Base-by-base conservation (phyloP, 106 monocot species). In the Allium fistulosum region DNA sequence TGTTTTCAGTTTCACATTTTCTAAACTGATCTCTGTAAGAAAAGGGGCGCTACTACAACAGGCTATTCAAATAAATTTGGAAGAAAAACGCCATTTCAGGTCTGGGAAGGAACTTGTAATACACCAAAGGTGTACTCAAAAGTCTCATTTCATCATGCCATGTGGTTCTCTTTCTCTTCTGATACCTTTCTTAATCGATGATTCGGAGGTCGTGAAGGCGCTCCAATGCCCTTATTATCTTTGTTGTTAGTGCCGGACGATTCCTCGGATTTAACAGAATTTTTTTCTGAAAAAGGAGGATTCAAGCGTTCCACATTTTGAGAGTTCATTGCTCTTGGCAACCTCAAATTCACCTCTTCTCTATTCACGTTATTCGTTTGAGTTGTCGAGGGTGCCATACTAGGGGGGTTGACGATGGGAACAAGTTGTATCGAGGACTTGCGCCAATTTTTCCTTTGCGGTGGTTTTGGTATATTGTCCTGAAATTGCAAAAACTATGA, bases 161-260 rank as follows among this genome's bases (percentile, higher is more conserved):
- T 80, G 46, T 79, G 73, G 57, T 93, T 93, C 65, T 99, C 99
- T 66, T 99, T 99, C 72, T 87, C 89, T 9, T 84, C 79, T 0
- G 82, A 28, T 48, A 67, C 69, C 50, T 79, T 83, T 10, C 59
- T 65, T 17, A 46, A 37, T 56, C 56, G 53, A 37, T 37, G 37
- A 69, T 50, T 48, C 1, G 79, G 85, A 18, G 86, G 68, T 55
- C 75, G 79, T 11, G 75, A 65, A 51, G 74, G 76, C 51, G 61
- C 37, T 37, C 37, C 57, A 5, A 49, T 17, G 16, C 46, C 59
- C 15, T 73, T 46, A 27, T 18, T 68, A 15, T 81, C 78, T 59
- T 87, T 87, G 57, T 37, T 37, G 5, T 63, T 74, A 46, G 27
- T 80, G 11, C 59, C 77, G 14, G 46, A 17, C 16, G 80, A 57